These are phyloP conservation scores for Linum usitatissimum DNA, from an alignment of 345 rosid species.

Conservation along the genomic window DNA sequence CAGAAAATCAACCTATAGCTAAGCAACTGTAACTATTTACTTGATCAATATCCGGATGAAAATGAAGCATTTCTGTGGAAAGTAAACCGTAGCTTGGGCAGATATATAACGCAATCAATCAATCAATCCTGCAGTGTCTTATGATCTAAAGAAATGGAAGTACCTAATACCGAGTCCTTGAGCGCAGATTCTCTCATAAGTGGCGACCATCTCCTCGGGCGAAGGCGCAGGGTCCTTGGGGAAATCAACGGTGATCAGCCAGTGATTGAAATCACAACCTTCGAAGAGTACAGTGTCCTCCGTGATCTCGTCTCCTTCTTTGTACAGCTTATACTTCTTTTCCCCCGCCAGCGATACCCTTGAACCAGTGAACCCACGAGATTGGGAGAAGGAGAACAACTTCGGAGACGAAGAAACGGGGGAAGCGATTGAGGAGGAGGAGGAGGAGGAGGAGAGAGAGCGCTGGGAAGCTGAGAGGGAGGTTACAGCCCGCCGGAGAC, in stretches of 20 bases:
- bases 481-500: not conserved
- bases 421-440: not conserved
- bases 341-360: conserved; percentile 1
- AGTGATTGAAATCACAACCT: conserved; percentile 85
- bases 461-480: not conserved
- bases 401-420: not conserved
- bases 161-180: conserved; percentile 77
- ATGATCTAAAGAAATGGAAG: no score
- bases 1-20: not conserved
- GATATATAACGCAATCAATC: not conserved
- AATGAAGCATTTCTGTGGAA: no score
- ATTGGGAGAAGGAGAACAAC: not conserved
- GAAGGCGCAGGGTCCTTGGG: conserved; percentile 35
- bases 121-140: no score
- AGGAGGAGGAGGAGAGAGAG: not conserved
- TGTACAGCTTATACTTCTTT: conserved; percentile 27
- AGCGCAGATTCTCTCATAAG: conserved; percentile 72
- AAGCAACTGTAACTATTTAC: not conserved
- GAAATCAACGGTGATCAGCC: conserved; percentile 84
- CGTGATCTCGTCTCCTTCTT: conserved; percentile 64
- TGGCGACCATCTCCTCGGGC: conserved; percentile 65
- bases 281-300: conserved; percentile 62
- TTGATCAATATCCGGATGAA: not conserved
- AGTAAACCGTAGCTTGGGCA: not conserved
- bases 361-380: conserved; percentile 10